Conservation (phyloP, 768 basidiomycete genomes). For the Mrakia gelida region DNA sequence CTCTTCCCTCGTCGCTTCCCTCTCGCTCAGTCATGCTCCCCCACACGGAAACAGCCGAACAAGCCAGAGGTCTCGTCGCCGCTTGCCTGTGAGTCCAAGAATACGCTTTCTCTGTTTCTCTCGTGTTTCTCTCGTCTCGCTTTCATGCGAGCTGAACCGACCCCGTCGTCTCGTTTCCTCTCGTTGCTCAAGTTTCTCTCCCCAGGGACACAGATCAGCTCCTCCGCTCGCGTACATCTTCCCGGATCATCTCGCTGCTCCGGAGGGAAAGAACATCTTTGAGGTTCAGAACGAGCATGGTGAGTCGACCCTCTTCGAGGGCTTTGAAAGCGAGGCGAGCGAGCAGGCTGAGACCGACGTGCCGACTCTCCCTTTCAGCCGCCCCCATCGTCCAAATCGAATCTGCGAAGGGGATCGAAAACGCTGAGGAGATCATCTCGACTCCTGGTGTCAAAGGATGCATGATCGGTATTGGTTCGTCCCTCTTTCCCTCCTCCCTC, state of each 20-base stretch:
- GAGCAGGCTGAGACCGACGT: too few relatives aligned
- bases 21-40: too few relatives aligned
- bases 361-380: neutral
- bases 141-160: too few relatives aligned
- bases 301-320: neutral
- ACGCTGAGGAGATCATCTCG: neutral
- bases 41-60: too few relatives aligned
- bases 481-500: neutral
- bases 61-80: too few relatives aligned
- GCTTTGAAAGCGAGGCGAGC: neutral
- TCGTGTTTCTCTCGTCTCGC: too few relatives aligned
- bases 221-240: neutral
- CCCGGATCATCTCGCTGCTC: neutral
- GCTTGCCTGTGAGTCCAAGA: too few relatives aligned
- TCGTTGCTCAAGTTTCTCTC: neutral
- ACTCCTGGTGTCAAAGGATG: neutral
- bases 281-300: neutral
- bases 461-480: neutral
- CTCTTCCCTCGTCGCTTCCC: too few relatives aligned
- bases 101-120: too few relatives aligned
- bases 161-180: neutral
- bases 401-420: neutral
- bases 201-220: neutral
- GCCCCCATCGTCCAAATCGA: neutral
- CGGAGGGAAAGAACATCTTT: neutral